Evolutionary conservation across 2,329 filamentous ascomycete species (phyloP).

Genomic region (Trichoderma sp.): DNA sequence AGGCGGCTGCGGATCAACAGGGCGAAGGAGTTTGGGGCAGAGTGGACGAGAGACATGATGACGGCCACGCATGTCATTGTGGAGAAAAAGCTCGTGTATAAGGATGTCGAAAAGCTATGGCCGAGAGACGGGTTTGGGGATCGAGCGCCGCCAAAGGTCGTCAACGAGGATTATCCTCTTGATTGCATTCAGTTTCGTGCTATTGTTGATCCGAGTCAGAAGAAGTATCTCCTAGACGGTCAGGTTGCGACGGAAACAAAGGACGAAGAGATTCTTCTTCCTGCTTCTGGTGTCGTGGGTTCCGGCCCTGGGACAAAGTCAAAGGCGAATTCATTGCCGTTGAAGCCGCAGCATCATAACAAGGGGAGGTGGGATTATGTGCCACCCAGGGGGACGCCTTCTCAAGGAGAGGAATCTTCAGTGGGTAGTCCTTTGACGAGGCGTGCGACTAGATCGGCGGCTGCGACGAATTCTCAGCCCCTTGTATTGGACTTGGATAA

Average conservation of each 20-base stretch:
- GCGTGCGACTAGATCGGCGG: slow-evolving; percentile 22
- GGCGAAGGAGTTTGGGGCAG: slow-evolving; percentile 72
- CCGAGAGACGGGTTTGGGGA: slow-evolving; percentile 26
- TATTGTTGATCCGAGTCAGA: slow-evolving; percentile 60
- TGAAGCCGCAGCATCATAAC: slow-evolving; percentile 50
- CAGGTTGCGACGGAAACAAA: slow-evolving; percentile 31
- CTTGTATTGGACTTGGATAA: slow-evolving; percentile 32
- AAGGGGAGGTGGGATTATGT: slow-evolving; percentile 43
- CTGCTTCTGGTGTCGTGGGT: neutral
- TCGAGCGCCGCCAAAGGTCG: slow-evolving; percentile 51
- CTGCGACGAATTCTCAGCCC: slow-evolving; percentile 32
- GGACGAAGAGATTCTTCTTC: neutral
- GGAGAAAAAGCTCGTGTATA: slow-evolving; percentile 67
- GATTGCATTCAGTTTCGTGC: slow-evolving; percentile 64
- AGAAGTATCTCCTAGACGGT: slow-evolving; percentile 61
- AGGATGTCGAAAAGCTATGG: slow-evolving; percentile 59
- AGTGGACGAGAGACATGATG: slow-evolving; percentile 62
- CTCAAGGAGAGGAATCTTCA: slow-evolving; percentile 38
- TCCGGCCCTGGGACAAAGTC: slow-evolving; percentile 23
- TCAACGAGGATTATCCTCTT: slow-evolving; percentile 68
- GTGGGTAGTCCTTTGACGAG: slow-evolving; percentile 25
- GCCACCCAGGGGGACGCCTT: slow-evolving; percentile 42
- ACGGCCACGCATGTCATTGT: slow-evolving; percentile 77
- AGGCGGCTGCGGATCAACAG: slow-evolving; percentile 73
- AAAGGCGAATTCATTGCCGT: slow-evolving; percentile 45